phyloP scores from a whole-genome alignment of 2,329 filamentous ascomycete genomes.

The Colletotrichum liaoningense region DNA sequence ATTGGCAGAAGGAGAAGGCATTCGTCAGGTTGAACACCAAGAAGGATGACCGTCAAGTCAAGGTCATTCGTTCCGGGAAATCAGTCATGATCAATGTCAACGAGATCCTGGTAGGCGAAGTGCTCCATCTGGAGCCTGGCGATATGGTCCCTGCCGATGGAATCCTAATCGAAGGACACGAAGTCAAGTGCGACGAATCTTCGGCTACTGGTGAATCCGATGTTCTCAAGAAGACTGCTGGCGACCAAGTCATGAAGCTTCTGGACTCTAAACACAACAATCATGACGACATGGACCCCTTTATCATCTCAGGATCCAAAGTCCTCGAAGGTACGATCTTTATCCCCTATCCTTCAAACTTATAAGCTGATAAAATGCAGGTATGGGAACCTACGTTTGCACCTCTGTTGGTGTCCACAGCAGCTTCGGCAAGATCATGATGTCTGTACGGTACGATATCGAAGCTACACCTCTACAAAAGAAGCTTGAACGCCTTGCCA shows the following conservation, averaged over 20 bases:
- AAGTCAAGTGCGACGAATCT: conserved; percentile 75
- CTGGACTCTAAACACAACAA: conserved; percentile 51
- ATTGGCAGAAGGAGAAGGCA: conserved; percentile 67
- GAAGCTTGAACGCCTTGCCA: conserved; percentile 59
- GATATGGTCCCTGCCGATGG: conserved; percentile 79
- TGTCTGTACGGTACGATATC: conserved; percentile 62
- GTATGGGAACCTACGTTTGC: conserved; percentile 63
- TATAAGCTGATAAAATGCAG: background rate
- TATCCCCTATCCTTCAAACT: conserved; percentile 45
- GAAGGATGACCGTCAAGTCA: conserved; percentile 67
- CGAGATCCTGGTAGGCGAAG: conserved; percentile 70
- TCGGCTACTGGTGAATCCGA: conserved; percentile 81
- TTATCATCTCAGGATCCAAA: conserved; percentile 68
- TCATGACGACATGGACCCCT: conserved; percentile 64
- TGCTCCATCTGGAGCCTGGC: conserved; percentile 71
- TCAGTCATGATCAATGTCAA: conserved; percentile 65
- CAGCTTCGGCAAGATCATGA: conserved; percentile 64
- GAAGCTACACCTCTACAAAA: conserved; percentile 65
- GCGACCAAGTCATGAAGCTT: conserved; percentile 65
- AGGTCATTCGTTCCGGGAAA: conserved; percentile 67
- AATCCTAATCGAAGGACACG: conserved; percentile 69
- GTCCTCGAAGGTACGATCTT: conserved; percentile 52
- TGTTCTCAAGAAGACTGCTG: conserved; percentile 73
- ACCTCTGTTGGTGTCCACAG: conserved; percentile 66
- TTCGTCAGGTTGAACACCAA: conserved; percentile 62